Conservation (phyloP, 768 basidiomycete genomes). For the Tremella mesenterica region DNA sequence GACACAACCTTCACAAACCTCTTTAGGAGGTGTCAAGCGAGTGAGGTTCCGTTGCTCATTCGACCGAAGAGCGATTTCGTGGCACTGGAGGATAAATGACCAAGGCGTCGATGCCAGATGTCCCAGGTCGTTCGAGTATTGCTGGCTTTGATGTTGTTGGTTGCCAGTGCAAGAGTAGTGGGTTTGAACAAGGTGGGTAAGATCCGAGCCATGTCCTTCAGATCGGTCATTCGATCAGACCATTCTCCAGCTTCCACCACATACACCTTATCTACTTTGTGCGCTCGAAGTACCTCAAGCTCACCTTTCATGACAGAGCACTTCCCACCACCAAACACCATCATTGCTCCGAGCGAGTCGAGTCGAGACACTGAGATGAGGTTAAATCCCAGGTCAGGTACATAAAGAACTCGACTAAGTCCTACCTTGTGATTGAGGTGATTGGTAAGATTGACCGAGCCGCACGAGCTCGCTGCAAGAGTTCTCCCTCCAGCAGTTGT, state of each 20-base stretch:
- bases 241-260: too few species aligned
- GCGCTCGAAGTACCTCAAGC: background rate
- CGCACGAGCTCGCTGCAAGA: background rate
- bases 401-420: background rate
- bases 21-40: background rate
- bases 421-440: background rate
- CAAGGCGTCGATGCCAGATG: constrained; percentile 1
- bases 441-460: background rate
- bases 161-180: background rate
- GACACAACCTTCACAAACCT: background rate
- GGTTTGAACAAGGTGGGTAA: background rate
- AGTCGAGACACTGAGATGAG: constrained; percentile 1
- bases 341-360: background rate
- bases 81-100: background rate
- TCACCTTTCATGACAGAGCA: background rate
- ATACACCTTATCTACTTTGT: background rate
- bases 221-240: too few species aligned
- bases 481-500: background rate
- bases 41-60: background rate
- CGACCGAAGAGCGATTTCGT: constrained; percentile 2
- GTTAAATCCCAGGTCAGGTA: constrained; percentile 4
- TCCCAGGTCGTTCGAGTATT: background rate
- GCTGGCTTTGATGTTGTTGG: background rate
- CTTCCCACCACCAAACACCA: background rate
- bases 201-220: background rate